Base-by-base conservation (phyloP, 169 alveolate genomes). In the Eimeria maxima region DNA sequence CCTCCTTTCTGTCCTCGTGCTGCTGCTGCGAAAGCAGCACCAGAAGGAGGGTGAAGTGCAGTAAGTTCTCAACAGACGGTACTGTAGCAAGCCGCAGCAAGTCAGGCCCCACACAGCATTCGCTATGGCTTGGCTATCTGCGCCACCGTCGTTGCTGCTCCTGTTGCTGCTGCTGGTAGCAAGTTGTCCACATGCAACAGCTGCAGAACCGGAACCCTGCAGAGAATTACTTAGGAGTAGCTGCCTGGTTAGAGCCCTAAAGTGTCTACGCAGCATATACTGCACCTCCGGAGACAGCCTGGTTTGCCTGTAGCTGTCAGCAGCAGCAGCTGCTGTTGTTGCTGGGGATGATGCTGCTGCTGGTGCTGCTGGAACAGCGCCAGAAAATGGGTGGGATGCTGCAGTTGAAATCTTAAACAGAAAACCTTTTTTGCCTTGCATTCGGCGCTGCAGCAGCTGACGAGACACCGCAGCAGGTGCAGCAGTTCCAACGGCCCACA, bases 71-170 rank as follows among this genome's bases (percentile, higher is more conserved):
- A 84, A 69, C 45, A 84, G 78, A 10, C 93, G 93, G 38, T 53
- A 78, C 78, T 84, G 93, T 53, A 84, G 93, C 93, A 84, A 38
- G 10, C 93, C 93, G 67, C 93, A 84, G 93, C 93, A 84, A 27
- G 93, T 33, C 78, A 84, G 10, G 60, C 93, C 93, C 93, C 93
- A 84, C 55, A 84, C 93, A 29, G 93, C 93, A 44, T 84, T 84
- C 16, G 93, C 93, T 29, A 60, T 33, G 27, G 93, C 93, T 57
- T 84, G 93, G 20, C 78, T 84, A 44, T 84, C 93, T 29, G 78
- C 60, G 38, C 71, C 18, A 44, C 60, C 18, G 44, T 27, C n/a
- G 80, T 63, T 57, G 93, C 80, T 84, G 55, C 80, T 84, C 76
- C 91, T 83, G 91, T 29, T 83, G 74, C 47, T 55, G 78, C 90